Evolutionary conservation across 768 basidiomycete genomes (phyloP), one percentile per base, ranked within the genome.

Genomic region (Auriscalpium vulgare): DNA sequence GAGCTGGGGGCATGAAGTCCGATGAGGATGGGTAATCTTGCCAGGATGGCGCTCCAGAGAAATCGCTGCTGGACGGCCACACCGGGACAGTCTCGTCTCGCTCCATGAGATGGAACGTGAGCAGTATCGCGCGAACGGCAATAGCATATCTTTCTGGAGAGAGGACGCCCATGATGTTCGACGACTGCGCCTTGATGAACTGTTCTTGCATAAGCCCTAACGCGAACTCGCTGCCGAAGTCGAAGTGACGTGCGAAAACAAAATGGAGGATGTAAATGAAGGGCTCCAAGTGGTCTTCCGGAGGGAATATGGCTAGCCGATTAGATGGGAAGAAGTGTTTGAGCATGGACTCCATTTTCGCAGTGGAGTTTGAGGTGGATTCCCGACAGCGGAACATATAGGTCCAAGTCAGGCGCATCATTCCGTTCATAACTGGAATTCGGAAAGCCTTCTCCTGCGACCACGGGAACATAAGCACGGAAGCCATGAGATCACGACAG

Each of bases 351-450:
- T 97, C 93, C 43, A 97, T 70, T 65, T 87, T 91, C 34, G 82
- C 72, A n/a, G 84, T 82, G n/a, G 83, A 84, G 3, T 88, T 86
- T 0, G 93, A 88, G 2, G 82, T 73, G 6, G 88, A 79, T 68
- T 97, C 95, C 60, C 87, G 84, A 65, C 92, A 95, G 14, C 95
- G 86, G 66, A 91, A 95, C n/a, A 97, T 75, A 68, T 97, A 97
- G 2, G 93, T 91, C 95, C 94, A 97, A 37, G 94, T 72, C 44
- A 97, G 70, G 9, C 95, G 84, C 59, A 92, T 67, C 55, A 89
- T 80, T 11, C 90, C 89, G 61, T 94, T 95, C 72, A 95, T 75
- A 19, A 91, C 79, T 2, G 82, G 77, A 0, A 80, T 73, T 11
- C 92, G 82, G 54, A 79, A 76, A 0, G 83, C 75, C 60, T 87